phyloP scores from a whole-genome alignment of 495 filamentous ascomycete genomes.

The Hypoxylon trugodes region DNA sequence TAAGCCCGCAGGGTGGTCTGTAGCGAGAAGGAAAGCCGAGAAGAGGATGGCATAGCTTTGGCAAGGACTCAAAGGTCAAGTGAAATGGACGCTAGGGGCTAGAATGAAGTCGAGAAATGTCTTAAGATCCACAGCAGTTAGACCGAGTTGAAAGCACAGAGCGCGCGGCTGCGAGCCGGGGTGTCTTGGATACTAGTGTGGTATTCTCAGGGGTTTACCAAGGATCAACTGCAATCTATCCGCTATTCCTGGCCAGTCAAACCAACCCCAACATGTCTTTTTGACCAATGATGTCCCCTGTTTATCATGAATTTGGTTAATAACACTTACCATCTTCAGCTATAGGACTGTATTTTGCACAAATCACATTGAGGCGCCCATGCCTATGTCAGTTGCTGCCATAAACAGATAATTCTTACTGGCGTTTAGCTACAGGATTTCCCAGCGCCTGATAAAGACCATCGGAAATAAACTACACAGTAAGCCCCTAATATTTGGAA shows the following conservation, averaged over 20 bases:
- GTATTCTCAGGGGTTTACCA: constrained; percentile 38
- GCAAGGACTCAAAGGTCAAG: constrained; percentile 5
- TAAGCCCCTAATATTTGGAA: no score
- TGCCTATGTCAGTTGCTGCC: constrained; percentile 1
- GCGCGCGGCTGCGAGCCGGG: constrained; percentile 38
- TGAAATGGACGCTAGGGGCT: constrained; percentile 14
- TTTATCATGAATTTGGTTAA: constrained; percentile 12
- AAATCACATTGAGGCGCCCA: constrained; percentile 13
- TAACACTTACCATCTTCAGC: constrained; percentile 5
- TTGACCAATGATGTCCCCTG: constrained; percentile 29
- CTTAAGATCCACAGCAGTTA: constrained; percentile 27
- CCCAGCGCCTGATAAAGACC: constrained; percentile 7
- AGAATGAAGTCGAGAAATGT: constrained; percentile 34
- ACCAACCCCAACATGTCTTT: constrained; percentile 10
- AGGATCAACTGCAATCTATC: constrained; percentile 36
- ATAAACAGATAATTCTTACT: constrained; percentile 13
- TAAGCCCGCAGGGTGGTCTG: constrained; percentile 17
- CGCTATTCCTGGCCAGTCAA: constrained; percentile 30
- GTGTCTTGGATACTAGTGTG: constrained; percentile 36
- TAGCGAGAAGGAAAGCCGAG: constrained; percentile 32
- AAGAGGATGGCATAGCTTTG: constrained; percentile 27
- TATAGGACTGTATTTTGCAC: background rate
- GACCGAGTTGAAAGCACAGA: constrained; percentile 35
- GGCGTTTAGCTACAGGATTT: background rate
- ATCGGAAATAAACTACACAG: constrained; percentile 15